Conservation (phyloP, 495 filamentous ascomycete genomes). For the Tuber melanosporum region DNA sequence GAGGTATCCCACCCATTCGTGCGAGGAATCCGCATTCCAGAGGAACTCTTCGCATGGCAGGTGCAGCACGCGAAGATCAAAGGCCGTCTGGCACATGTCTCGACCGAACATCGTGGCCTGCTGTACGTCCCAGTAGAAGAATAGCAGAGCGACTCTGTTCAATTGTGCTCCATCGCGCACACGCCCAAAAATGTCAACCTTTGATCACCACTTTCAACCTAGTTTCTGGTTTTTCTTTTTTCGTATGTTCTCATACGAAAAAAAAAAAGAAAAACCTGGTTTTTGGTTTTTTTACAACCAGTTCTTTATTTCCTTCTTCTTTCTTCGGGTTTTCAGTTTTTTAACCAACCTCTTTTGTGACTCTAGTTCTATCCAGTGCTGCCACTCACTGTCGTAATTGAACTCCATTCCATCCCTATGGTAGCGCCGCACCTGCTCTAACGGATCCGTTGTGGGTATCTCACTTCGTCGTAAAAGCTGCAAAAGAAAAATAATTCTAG, state of each 20-base stretch:
- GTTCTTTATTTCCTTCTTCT: neutral
- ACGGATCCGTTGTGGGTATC: conserved; percentile 31
- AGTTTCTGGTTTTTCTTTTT: neutral
- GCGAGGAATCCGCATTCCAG: conserved; percentile 37
- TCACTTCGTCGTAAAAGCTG: conserved; percentile 38
- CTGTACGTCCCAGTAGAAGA: conserved; percentile 42
- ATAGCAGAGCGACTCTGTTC: conserved; percentile 37
- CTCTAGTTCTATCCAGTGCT: conserved; percentile 41
- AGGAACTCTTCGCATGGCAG: conserved; percentile 39
- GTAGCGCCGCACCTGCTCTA: conserved; percentile 35
- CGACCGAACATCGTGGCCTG: conserved; percentile 40
- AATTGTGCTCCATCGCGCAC: conserved; percentile 3
- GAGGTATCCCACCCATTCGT: conserved; percentile 36
- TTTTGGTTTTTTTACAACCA: neutral
- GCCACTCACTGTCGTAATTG: conserved; percentile 40
- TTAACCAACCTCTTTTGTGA: conserved; percentile 37
- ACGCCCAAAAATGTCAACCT: conserved; percentile 1
- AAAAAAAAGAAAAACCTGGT: neutral
- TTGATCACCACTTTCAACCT: neutral
- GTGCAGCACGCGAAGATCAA: conserved; percentile 34
- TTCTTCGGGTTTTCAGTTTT: conserved; percentile 1
- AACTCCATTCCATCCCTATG: conserved; percentile 38
- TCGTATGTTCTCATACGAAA: neutral
- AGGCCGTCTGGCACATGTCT: conserved; percentile 38
- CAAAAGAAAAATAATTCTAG: neutral